Evolutionary conservation across 805 yeast species (phyloP), one percentile per base, ranked within the genome.

Genomic region (Metschnikowia gelsemii): DNA sequence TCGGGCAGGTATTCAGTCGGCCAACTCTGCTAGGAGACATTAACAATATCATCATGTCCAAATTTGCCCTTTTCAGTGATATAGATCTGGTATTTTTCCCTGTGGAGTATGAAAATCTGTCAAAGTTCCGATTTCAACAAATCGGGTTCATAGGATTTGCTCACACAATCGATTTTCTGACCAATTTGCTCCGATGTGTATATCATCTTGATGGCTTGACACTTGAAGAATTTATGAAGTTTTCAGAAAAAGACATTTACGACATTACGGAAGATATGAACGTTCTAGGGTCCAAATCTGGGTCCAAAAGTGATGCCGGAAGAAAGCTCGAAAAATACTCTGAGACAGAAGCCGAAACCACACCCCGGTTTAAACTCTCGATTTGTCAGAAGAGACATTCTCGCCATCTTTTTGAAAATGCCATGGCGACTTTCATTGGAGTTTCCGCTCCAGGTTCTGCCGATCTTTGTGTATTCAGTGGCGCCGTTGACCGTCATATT

Each of bases 71-170:
- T 31, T 76, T 68, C 51, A 76, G 78, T 18, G 66, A 63, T 11
- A 69, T 84, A 21, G 76, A 71, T 16, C 66, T 77, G 1, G 66
- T 76, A 9, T 76, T 75, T 43, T 62, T 82, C 49, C 89, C 89
- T 2, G 58, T 62, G 12, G 57, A 61, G 13, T 60, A 58, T n/a
- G 55, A 55, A 14, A 43, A 45, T 16, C 54, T 68, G 29, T 63
- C 70, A 45, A 75, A 73, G 11, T 77, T 75, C 50, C 13, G 22
- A 8, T 25, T 43, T 14, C 37, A 38, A 17, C 22, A 36, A 8
- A 25, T 37, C 18, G 86, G 82, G 0, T 82, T 75, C 50, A 68
- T 82, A 27, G 75, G 73, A 39, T 78, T 76, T 49, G 56, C 58
- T 14, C 62, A 55, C 11, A 26, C 42, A 8, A 48, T 52, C 3